A percentile compares a stretch with the other conserved stretches of the same genome.
Evolutionary conservation across 805 yeast species (phyloP).

Genomic region (Grigorovia yakushimaensis): DNA sequence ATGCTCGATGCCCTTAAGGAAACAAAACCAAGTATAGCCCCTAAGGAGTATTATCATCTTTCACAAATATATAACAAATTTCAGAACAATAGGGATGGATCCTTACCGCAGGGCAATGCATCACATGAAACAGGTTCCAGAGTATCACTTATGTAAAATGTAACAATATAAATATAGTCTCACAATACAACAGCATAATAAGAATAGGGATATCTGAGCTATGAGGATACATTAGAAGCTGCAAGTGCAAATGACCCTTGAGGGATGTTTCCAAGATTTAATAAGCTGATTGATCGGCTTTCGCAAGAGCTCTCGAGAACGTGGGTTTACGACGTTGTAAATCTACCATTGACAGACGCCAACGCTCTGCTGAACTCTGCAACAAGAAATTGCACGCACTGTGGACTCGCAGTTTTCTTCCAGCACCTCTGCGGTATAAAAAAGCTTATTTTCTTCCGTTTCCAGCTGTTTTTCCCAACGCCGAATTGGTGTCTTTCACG

Average conservation of each 20-base stretch:
- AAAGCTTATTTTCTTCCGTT: not conserved
- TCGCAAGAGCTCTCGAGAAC: too few relatives aligned
- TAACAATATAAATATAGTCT: not conserved
- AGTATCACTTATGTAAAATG: slow-evolving; percentile 58
- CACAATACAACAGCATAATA: too few relatives aligned
- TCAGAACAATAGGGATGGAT: slow-evolving; percentile 69
- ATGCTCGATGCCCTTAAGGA: slow-evolving; percentile 54
- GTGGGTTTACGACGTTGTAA: too few relatives aligned
- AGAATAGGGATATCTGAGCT: too few relatives aligned
- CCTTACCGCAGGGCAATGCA: slow-evolving; percentile 78
- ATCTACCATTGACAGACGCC: too few relatives aligned
- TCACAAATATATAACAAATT: slow-evolving; percentile 59
- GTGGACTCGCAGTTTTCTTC: too few relatives aligned
- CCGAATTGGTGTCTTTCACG: not conserved
- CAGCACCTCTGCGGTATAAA: not conserved
- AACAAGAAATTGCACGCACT: too few relatives aligned
- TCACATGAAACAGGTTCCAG: slow-evolving; percentile 79
- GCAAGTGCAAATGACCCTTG: too few relatives aligned
- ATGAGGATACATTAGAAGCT: too few relatives aligned
- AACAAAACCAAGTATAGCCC: slow-evolving; percentile 85
- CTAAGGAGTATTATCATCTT: slow-evolving; percentile 56
- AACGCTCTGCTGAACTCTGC: too few relatives aligned
- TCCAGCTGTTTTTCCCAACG: not conserved
- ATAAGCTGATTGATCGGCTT: too few relatives aligned
- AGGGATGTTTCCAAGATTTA: too few relatives aligned